A percentile compares a stretch with the other conserved stretches of the same genome.
Evolutionary conservation across 306 rosid genomes (phyloP).

Genomic region (Vicia villosa): DNA sequence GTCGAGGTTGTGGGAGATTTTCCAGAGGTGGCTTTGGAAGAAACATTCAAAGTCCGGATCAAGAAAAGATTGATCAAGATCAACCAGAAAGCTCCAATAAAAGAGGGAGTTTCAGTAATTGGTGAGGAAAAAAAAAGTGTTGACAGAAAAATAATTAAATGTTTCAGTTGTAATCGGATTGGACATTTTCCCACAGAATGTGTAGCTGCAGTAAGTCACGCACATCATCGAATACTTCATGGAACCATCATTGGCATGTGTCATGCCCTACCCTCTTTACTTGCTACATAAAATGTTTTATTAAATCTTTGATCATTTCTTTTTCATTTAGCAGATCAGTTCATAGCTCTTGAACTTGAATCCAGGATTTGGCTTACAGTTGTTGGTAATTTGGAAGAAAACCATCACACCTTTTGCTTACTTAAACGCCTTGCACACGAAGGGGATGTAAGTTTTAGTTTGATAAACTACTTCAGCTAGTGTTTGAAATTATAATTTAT

Average conservation of each 20-base stretch:
- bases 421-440: slow-evolving; percentile 75
- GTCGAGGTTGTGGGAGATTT: not conserved
- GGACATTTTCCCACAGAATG: not conserved
- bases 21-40: not conserved
- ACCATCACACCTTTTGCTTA: slow-evolving; percentile 54
- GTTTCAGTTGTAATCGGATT: not conserved
- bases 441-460: slow-evolving; percentile 61
- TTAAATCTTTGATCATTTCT: not conserved
- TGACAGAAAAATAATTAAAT: not conserved
- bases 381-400: slow-evolving; percentile 71
- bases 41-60: not conserved
- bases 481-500: too few species aligned
- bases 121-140: not conserved
- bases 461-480: too few species aligned
- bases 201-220: not conserved
- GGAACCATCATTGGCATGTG: slow-evolving; percentile 84
- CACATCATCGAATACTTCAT: slow-evolving; percentile 46
- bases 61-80: not conserved
- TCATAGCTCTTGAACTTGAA: slow-evolving; percentile 72
- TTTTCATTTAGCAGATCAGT: slow-evolving; percentile 61
- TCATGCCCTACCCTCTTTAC: not conserved
- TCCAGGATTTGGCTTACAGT: slow-evolving; percentile 78
- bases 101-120: not conserved
- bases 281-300: not conserved
- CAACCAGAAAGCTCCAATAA: not conserved